phyloP scores from a whole-genome alignment of 768 basidiomycete genomes.

The Exidia glandulosa region DNA sequence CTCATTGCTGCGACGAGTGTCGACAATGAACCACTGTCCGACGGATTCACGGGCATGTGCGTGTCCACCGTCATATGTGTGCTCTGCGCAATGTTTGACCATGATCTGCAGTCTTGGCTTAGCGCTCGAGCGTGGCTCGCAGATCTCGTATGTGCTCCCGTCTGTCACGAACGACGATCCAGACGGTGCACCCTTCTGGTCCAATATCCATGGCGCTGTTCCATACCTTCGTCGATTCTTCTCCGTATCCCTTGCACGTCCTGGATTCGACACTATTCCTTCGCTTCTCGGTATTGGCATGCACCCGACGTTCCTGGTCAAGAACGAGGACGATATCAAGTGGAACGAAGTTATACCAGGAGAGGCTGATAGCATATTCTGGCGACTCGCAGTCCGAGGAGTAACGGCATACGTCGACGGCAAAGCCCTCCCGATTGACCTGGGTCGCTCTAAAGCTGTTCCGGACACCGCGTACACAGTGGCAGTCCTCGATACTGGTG shows the following conservation, averaged over 20 bases:
- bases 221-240: constrained; percentile 48
- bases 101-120: constrained; percentile 50
- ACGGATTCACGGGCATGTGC: constrained; percentile 26
- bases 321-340: constrained; percentile 38
- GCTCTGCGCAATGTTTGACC: background rate
- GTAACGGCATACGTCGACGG: constrained; percentile 54
- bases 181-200: constrained; percentile 56
- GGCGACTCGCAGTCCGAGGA: constrained; percentile 47
- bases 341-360: constrained; percentile 36
- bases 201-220: constrained; percentile 62
- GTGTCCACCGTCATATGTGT: background rate
- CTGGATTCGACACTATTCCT: constrained; percentile 45
- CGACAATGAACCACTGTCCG: constrained; percentile 42
- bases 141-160: constrained; percentile 43
- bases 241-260: constrained; percentile 56
- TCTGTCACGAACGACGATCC: constrained; percentile 37
- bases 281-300: constrained; percentile 57
- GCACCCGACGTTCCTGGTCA: constrained; percentile 44
- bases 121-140: constrained; percentile 60
- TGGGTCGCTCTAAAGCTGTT: constrained; percentile 27
- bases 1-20: constrained; percentile 60
- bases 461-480: background rate
- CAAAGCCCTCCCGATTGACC: constrained; percentile 22
- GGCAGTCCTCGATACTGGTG: constrained; percentile 25
- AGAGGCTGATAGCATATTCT: constrained; percentile 36